These are phyloP conservation scores for Lasiodiplodia sp. DNA, from an alignment of 2,329 filamentous ascomycete genomes.

Conservation along the genomic window DNA sequence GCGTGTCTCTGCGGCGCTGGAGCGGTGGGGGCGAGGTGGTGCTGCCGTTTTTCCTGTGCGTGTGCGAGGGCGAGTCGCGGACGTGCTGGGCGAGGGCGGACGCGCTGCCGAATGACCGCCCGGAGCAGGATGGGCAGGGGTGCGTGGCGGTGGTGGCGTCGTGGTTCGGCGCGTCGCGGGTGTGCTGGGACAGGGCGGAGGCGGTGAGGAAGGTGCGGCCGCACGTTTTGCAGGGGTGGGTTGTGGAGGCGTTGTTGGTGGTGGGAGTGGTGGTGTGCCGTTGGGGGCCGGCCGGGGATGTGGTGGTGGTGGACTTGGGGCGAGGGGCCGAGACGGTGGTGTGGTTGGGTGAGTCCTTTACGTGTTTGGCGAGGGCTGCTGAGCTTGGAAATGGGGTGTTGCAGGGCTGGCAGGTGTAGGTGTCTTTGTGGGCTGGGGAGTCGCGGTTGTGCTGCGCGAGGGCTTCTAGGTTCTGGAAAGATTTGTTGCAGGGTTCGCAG, in stretches of 20 bases:
- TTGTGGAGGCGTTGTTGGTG: neutral
- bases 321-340: neutral
- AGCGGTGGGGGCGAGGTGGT: neutral
- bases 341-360: neutral
- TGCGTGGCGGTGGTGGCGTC: neutral
- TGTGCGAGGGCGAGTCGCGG: neutral
- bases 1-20: neutral
- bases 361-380: neutral
- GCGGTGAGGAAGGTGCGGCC: neutral
- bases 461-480: neutral
- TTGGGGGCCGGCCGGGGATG: neutral
- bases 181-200: neutral
- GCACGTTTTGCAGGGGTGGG: neutral
- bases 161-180: conserved; percentile 4
- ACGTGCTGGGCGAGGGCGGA: conserved; percentile 3
- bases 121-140: neutral
- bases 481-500: conserved; percentile 1
- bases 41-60: neutral
- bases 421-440: conserved; percentile 2
- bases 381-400: neutral
- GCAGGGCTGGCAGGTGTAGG: neutral
- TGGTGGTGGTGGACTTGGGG: neutral
- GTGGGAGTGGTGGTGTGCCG: neutral
- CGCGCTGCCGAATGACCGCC: neutral
- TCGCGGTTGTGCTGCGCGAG: neutral